Evolutionary conservation across 805 yeast genomes (phyloP).

Genomic region (Candida sonorensis): DNA sequence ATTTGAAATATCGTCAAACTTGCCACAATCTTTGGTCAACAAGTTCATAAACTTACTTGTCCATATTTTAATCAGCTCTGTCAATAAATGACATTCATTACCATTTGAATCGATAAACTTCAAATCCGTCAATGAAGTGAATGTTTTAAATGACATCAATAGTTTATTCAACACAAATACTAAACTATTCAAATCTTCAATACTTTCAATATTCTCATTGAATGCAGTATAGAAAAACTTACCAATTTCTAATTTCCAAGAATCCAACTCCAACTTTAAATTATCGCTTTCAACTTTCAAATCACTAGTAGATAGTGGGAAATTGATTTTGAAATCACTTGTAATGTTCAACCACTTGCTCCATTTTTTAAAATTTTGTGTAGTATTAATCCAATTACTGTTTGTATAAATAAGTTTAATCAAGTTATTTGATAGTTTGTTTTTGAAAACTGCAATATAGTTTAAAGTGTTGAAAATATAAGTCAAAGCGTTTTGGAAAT

Average conservation of each 20-base stretch:
- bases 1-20: constrained; percentile 15
- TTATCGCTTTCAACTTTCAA: constrained; percentile 9
- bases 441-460: constrained; percentile 15
- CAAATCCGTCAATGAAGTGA: constrained; percentile 22
- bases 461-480: constrained; percentile 26
- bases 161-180: constrained; percentile 13
- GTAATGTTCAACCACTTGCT: constrained; percentile 21
- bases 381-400: constrained; percentile 22
- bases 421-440: constrained; percentile 18
- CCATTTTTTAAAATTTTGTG: constrained; percentile 23
- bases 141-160: constrained; percentile 23
- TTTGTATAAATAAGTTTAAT: constrained; percentile 15
- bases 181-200: constrained; percentile 11
- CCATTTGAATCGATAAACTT: constrained; percentile 1
- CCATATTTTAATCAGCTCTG: constrained; percentile 16
- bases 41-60: constrained; percentile 6
- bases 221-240: constrained; percentile 7
- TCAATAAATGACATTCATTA: constrained; percentile 7
- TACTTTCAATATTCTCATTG: constrained; percentile 4
- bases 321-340: constrained; percentile 12
- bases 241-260: constrained; percentile 20
- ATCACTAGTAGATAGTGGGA: constrained; percentile 12
- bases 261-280: constrained; percentile 4
- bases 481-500: constrained; percentile 20
- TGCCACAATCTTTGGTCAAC: constrained; percentile 10